Evolutionary conservation across 805 yeast genomes (phyloP).

Genomic region (Ascoidea rubescens): DNA sequence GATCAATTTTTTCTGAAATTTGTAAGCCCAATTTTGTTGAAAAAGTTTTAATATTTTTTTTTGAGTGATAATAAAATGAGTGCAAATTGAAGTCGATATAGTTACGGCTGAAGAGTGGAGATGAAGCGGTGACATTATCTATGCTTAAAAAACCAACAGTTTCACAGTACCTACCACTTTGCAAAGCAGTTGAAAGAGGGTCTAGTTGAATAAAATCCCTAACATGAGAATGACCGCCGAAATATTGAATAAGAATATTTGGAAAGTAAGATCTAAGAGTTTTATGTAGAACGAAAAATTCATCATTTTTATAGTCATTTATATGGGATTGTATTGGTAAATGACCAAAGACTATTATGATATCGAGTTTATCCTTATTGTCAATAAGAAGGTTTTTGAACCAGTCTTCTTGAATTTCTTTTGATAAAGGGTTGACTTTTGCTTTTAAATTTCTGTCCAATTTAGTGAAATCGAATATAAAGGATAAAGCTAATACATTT

Average conservation of each 20-base stretch:
- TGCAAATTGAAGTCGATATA: constrained; percentile 74
- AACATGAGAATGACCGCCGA: constrained; percentile 92
- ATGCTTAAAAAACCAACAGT: constrained; percentile 83
- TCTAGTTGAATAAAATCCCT: constrained; percentile 72
- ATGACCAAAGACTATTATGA: constrained; percentile 66
- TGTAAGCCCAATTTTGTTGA: constrained; percentile 40
- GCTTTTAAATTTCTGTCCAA: constrained; percentile 40
- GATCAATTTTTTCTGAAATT: constrained; percentile 29
- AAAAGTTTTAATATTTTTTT: constrained; percentile 21
- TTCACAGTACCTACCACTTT: constrained; percentile 87
- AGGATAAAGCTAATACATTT: constrained; percentile 58
- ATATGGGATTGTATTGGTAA: constrained; percentile 41
- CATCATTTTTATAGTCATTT: constrained; percentile 15
- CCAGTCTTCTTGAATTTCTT: constrained; percentile 48
- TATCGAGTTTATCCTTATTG: constrained; percentile 33
- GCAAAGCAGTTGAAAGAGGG: constrained; percentile 56
- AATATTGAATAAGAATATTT: constrained; percentile 55
- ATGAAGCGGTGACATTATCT: constrained; percentile 16
- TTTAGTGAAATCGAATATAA: constrained; percentile 55
- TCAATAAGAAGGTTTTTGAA: constrained; percentile 28
- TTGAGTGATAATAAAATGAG: constrained; percentile 55
- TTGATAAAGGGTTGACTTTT: constrained; percentile 46
- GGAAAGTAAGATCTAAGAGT: constrained; percentile 48
- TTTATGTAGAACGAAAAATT: constrained; percentile 22
- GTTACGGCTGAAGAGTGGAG: constrained; percentile 34